Conservation (phyloP, 192 early-diverging fungal genomes). For the Piromyces finnis region DNA sequence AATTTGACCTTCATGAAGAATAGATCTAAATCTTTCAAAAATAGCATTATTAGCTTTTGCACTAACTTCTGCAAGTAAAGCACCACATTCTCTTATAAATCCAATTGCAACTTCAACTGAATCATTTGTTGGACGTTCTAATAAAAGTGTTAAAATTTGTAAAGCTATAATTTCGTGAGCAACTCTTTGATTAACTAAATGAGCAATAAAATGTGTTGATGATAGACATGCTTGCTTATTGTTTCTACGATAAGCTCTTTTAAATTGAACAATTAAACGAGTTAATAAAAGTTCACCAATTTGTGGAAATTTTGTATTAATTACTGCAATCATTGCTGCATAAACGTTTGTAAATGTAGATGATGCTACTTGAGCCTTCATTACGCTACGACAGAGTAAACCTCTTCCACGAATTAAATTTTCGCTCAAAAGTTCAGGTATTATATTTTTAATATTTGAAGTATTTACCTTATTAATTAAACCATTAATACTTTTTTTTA, state of each 20-base stretch:
- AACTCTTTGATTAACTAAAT: conserved; percentile 79
- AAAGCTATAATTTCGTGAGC: conserved; percentile 76
- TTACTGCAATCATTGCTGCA: conserved; percentile 65
- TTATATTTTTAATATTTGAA: conserved; percentile 74
- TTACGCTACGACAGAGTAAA: conserved; percentile 62
- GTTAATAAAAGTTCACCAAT: conserved; percentile 74
- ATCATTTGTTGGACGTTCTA: conserved; percentile 78
- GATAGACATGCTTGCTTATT: conserved; percentile 82
- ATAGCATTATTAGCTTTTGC: conserved; percentile 61
- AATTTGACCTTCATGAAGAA: conserved; percentile 82
- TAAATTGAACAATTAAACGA: conserved; percentile 72
- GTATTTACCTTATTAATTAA: conserved; percentile 88
- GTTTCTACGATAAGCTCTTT: conserved; percentile 75
- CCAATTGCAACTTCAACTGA: conserved; percentile 91
- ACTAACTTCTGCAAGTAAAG: conserved; percentile 58
- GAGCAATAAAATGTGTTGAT: conserved; percentile 69
- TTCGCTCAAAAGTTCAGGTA: conserved; percentile 74
- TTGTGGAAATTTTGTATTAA: conserved; percentile 86
- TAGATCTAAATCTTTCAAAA: conserved; percentile 79
- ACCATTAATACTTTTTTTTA: conserved; percentile 89
- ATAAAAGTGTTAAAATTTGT: conserved; percentile 61
- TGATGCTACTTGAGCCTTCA: conserved; percentile 78
- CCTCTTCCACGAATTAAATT: conserved; percentile 86
- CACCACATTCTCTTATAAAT: conserved; percentile 77
- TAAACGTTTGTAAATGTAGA: conserved; percentile 82